Percentiles rank a stretch among this genome's conserved stretches.
Conservation (phyloP, 164 flowering plant species). For the Brasenia schreberi region DNA sequence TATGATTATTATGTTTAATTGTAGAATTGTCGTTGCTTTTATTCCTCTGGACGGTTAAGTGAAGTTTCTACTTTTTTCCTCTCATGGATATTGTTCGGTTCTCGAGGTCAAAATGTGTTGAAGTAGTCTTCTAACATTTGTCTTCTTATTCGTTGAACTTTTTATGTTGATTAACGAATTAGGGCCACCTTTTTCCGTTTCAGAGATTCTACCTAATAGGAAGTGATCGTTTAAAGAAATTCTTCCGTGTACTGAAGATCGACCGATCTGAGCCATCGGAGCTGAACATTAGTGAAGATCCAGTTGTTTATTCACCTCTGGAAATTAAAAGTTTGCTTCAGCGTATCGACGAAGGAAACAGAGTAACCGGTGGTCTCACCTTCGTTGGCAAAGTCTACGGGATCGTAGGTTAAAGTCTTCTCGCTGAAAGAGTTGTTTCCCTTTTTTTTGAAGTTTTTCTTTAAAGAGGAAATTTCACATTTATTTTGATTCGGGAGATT, state of each 20-base stretch:
- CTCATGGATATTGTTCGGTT: too few relatives aligned
- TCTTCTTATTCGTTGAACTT: too few relatives aligned
- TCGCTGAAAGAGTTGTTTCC: too few relatives aligned
- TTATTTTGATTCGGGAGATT: neutral
- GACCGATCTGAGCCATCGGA: constrained; percentile 93
- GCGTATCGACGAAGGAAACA: constrained; percentile 84
- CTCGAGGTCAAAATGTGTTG: too few relatives aligned
- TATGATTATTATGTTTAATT: too few relatives aligned
- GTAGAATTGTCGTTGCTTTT: too few relatives aligned
- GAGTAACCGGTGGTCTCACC: constrained; percentile 79
- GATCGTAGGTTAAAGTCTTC: constrained; percentile 55
- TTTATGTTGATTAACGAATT: too few relatives aligned
- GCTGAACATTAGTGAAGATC: constrained; percentile 89
- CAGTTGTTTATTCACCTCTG: constrained; percentile 83
- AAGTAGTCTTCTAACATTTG: too few relatives aligned
- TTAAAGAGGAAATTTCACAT: neutral
- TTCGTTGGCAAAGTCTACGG: constrained; percentile 75
- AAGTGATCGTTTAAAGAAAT: constrained; percentile 70
- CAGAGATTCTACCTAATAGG: constrained; percentile 92
- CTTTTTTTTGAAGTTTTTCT: neutral
- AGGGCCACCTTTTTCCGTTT: too few relatives aligned
- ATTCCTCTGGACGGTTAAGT: too few relatives aligned
- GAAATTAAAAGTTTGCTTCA: constrained; percentile 85
- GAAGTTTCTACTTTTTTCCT: too few relatives aligned
- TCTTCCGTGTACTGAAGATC: constrained; percentile 79